Evolutionary conservation across 371 early-diverging fungal genomes (phyloP), one percentile per base, ranked within the genome.

Genomic region (Thermomucor indicae-seudaticae): DNA sequence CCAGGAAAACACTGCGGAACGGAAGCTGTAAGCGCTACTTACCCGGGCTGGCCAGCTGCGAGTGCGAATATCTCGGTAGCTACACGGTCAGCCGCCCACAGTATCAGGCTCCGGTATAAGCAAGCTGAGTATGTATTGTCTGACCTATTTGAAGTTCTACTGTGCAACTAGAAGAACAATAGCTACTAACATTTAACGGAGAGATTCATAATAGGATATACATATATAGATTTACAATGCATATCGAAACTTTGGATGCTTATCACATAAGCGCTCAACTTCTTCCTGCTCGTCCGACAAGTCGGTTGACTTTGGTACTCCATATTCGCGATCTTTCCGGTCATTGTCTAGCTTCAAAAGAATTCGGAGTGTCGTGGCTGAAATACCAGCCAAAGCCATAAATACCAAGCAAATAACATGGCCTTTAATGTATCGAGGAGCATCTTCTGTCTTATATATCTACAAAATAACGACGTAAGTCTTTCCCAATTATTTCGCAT

Each of bases 351-450:
- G 66, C 37, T 64, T 58, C 14, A 80, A 58, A 3, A 75, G 38
- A 50, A 47, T 53, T 6, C 70, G 59, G 16, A 80, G 51, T 19
- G 61, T 51, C 7, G 64, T 44, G 1, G 67, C 71, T 2, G 69
- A 57, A 23, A 64, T 45, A 23, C 44, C 51, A 11, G 57, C 53
- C 22, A 69, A 23, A 0, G 20, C 27, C 19, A 69, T 53, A 39
- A 73, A 69, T 0, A 70, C 77, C 5, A 80, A 44, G 30, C 81
- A 79, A n/a, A 81, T 59, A 14, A 56, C 54, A 28, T 81, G 79
- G 7, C 81, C 80, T 51, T 55, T 59, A 43, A 67, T 55, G 45
- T 74, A 81, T n/a, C 77, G 58, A 7, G 81, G 81, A 0, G 64
- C 64, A 10, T 78, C 76, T 17, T 60, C 55, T 3, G 64, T 40